Base-by-base conservation (phyloP, 1,139 yeast genomes). In the Diutina mesorugosa region DNA sequence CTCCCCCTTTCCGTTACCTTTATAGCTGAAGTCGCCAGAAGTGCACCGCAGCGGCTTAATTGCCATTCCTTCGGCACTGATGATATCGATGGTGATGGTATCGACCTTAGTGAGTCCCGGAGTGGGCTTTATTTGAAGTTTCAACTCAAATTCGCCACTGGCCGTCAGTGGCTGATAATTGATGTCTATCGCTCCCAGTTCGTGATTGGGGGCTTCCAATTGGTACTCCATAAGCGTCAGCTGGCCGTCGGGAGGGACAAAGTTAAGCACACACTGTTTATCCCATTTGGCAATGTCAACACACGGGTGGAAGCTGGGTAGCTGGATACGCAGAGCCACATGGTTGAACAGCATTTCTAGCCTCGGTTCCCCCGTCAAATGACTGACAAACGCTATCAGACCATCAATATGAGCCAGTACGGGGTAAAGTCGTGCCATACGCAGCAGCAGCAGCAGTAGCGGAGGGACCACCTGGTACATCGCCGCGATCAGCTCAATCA, bases 221-320 rank as follows among this genome's bases (percentile, higher is more conserved):
- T 79, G 74, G 66, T 93, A 93, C 29, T 79, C 72, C 77, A 86
- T 79, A 21, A 93, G 68, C 5, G 79, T 74, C 50, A 84, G 81
- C 60, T 74, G 78, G 4, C 96, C 98, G 67, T 93, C 97, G 0
- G 98, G 96, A 3, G 99, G 99, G 26, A 87, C 78, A 64, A 91
- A 89, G 16, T 83, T 74, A 51, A 90, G 51, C 8, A 9, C 66
- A 16, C 29, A n/a, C 0, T 72, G 61, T 0, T 80, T 81, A 1
- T 71, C 69, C 84, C 85, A 83, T 38, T 67, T 66, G 32, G 71
- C 76, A 4, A 74, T 61, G 57, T 81, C 73, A 1, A 87, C 78
- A 63, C 88, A 80, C 47, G 73, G 77, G 64, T 87, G 93, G 60
- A 85, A 78, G 41, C 77, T 69, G 0, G 91, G 87, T 21, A 62